phyloP scores from a whole-genome alignment of 73 alveolate genomes.

The Symbiodinium pilosum region DNA sequence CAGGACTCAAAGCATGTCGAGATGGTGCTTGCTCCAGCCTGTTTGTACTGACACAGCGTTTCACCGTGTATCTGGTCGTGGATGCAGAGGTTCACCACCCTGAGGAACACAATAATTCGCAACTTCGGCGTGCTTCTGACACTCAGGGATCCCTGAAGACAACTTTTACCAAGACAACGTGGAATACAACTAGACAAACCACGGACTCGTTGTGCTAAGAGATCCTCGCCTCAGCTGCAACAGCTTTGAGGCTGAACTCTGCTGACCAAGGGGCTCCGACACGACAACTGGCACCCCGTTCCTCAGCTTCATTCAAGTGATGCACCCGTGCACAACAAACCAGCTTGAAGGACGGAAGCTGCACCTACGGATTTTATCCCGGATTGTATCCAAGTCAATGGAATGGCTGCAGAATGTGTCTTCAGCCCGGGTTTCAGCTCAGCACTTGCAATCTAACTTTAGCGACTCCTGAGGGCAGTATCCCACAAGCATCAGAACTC shows the following conservation, averaged over 20 bases:
- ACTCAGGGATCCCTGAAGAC: too few relatives aligned
- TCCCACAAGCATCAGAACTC: too few relatives aligned
- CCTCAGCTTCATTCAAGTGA: slow-evolving; percentile 17
- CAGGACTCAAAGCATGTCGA: too few relatives aligned
- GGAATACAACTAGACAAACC: too few relatives aligned
- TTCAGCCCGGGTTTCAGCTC: too few relatives aligned
- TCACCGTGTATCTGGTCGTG: background rate
- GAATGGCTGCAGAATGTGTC: too few relatives aligned
- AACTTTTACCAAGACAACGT: too few relatives aligned
- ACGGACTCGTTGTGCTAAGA: too few relatives aligned
- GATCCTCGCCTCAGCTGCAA: too few relatives aligned
- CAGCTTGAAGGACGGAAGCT: background rate
- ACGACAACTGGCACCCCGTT: slow-evolving; percentile 48
- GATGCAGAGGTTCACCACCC: slow-evolving; percentile 92
- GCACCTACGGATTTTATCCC: background rate
- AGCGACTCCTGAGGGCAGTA: too few relatives aligned
- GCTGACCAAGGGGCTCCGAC: slow-evolving; percentile 22
- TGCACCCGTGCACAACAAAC: background rate
- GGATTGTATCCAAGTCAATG: too few relatives aligned
- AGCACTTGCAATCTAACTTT: background rate
- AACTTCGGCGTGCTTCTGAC: too few relatives aligned
- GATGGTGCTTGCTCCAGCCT: slow-evolving; percentile 26
- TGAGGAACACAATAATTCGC: background rate
- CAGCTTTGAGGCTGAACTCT: background rate
- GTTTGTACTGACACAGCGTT: slow-evolving; percentile 45